These are phyloP conservation scores for Echria macrotheca DNA, from an alignment of 495 filamentous ascomycete genomes.

Conservation along the genomic window DNA sequence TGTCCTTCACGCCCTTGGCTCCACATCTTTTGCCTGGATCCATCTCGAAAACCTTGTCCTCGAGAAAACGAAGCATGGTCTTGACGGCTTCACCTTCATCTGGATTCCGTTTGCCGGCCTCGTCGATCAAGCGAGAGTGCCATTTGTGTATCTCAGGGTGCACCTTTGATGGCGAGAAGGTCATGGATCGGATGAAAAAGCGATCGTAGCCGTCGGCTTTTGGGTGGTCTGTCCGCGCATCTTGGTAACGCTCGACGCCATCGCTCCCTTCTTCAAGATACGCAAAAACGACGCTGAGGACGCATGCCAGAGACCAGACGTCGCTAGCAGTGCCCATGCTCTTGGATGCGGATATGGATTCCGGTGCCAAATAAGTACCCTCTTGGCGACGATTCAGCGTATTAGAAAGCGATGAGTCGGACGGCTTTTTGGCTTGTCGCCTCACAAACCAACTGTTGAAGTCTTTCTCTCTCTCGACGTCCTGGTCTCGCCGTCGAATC, in stretches of 20 bases:
- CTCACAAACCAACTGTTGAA: conserved; percentile 16
- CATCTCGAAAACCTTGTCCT: conserved; percentile 15
- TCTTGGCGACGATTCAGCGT: conserved; percentile 21
- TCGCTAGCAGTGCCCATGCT: conserved; percentile 32
- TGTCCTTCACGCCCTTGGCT: conserved; percentile 13
- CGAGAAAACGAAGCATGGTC: conserved; percentile 17
- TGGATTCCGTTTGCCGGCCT: conserved; percentile 16
- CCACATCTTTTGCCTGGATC: conserved; percentile 12
- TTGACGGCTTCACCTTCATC: conserved; percentile 20
- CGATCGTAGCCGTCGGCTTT: conserved; percentile 24
- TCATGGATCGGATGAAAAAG: conserved; percentile 24
- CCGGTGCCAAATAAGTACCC: conserved; percentile 32
- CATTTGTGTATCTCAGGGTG: conserved; percentile 24
- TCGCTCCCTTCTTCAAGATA: conserved; percentile 28
- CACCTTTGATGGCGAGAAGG: conserved; percentile 12
- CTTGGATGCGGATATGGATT: conserved; percentile 18
- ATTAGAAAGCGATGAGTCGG: conserved; percentile 12
- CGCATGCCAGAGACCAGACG: conserved; percentile 35
- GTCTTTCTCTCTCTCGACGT: conserved; percentile 14
- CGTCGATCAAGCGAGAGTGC: conserved; percentile 22
- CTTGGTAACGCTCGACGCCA: conserved; percentile 26
- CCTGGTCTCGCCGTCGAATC: conserved; percentile 9
- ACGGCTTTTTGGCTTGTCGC: conserved; percentile 7
- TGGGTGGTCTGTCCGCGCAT: conserved; percentile 9
- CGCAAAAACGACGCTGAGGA: conserved; percentile 31